Evolutionary conservation across 2,329 filamentous ascomycete genomes (phyloP).

Genomic region (Aspergillus amoenus): DNA sequence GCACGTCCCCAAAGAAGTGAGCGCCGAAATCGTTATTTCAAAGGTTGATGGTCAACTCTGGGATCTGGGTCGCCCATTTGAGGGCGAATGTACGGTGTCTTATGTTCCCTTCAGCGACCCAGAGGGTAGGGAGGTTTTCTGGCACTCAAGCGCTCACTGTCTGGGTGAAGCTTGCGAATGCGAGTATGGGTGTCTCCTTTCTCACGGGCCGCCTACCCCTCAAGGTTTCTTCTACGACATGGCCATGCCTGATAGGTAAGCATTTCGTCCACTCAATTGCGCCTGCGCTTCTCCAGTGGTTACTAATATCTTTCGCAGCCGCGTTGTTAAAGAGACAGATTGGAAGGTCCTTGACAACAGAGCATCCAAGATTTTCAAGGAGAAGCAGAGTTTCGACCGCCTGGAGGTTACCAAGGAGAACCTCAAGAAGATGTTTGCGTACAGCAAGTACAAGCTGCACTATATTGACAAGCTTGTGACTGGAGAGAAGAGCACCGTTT

Average conservation of each 20-base stretch:
- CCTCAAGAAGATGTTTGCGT: conserved; percentile 91
- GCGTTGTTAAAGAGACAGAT: conserved; percentile 70
- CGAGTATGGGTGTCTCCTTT: conserved; percentile 86
- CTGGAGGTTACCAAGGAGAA: conserved; percentile 87
- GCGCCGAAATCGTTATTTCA: conserved; percentile 81
- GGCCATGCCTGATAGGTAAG: conserved; percentile 68
- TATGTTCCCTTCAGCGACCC: conserved; percentile 76
- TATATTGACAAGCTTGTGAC: conserved; percentile 96
- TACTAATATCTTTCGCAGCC: conserved; percentile 37
- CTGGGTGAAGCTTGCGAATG: conserved; percentile 93
- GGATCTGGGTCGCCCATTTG: conserved; percentile 89
- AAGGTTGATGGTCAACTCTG: conserved; percentile 79
- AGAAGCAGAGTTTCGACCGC: conserved; percentile 93
- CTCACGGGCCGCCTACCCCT: conserved; percentile 87
- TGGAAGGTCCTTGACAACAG: conserved; percentile 82
- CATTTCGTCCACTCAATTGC: conserved; percentile 7
- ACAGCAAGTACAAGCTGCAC: conserved; percentile 98
- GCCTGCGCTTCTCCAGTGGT: background rate
- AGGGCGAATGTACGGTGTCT: conserved; percentile 81
- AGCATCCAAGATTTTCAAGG: conserved; percentile 83
- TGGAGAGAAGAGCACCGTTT: conserved; percentile 88
- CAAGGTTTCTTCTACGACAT: conserved; percentile 98
- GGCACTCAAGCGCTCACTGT: conserved; percentile 94
- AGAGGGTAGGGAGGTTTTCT: conserved; percentile 90
- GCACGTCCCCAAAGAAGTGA: conserved; percentile 79